Evolutionary conservation across 2,329 filamentous ascomycete species (phyloP).

Genomic region (Stagonosporopsis vannaccii): DNA sequence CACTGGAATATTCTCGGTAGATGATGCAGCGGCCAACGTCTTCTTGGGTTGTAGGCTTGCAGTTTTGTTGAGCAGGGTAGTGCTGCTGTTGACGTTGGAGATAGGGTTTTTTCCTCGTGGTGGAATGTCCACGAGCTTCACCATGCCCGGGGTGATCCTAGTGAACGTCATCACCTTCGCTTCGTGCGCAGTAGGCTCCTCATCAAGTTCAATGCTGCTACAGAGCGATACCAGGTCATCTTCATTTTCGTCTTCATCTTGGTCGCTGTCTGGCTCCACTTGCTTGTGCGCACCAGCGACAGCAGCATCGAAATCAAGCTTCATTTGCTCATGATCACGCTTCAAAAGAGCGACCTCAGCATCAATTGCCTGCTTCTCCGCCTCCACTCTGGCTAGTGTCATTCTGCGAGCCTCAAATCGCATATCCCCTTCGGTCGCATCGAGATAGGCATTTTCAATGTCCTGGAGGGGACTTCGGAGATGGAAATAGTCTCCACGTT

Average conservation of each 20-base stretch:
- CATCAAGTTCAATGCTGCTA: slow-evolving; percentile 29
- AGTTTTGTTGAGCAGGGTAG: neutral
- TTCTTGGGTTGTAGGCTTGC: neutral
- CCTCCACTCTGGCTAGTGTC: slow-evolving; percentile 9
- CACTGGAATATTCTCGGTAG: slow-evolving; percentile 4
- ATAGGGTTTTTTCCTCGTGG: slow-evolving; percentile 19
- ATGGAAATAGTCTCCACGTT: slow-evolving; percentile 4
- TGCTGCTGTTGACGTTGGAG: neutral
- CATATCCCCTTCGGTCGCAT: slow-evolving; percentile 22
- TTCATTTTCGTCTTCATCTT: slow-evolving; percentile 19
- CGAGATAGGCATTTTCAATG: slow-evolving; percentile 32
- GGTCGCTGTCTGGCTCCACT: neutral
- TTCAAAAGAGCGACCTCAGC: slow-evolving; percentile 12
- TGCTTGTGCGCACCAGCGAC: neutral
- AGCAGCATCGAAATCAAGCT: slow-evolving; percentile 1
- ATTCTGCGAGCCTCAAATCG: slow-evolving; percentile 8
- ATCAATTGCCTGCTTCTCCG: slow-evolving; percentile 21
- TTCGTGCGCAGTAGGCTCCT: slow-evolving; percentile 28
- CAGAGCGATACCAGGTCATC: slow-evolving; percentile 22
- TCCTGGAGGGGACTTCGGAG: slow-evolving; percentile 31
- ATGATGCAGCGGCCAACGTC: neutral
- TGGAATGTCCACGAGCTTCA: slow-evolving; percentile 33
- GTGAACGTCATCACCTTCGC: slow-evolving; percentile 23
- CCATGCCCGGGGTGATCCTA: slow-evolving; percentile 23
- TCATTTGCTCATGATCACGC: slow-evolving; percentile 22